These are phyloP conservation scores for Globisporangium yorkense DNA, from an alignment of 352 stramenopile genomes.

Conservation along the genomic window DNA sequence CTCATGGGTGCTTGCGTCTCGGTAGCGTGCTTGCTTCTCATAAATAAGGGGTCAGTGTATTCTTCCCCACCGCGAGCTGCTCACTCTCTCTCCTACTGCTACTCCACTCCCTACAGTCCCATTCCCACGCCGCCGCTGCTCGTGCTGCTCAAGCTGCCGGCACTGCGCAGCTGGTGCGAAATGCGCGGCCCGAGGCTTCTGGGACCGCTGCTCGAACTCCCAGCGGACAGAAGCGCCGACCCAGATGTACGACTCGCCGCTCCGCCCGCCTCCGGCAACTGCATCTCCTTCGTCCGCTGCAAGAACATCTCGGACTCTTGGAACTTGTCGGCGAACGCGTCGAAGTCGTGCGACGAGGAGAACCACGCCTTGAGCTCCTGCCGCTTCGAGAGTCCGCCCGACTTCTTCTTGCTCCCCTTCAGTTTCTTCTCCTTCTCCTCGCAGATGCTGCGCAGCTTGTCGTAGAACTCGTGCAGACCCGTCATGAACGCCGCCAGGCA, in stretches of 20 bases:
- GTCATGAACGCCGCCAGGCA: constrained; percentile 46
- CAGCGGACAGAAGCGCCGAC: constrained; percentile 29
- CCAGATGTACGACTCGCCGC: neutral
- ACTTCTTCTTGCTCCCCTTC: constrained; percentile 41
- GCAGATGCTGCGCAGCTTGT: constrained; percentile 46
- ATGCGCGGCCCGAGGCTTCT: constrained; percentile 19
- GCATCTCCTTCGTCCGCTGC: constrained; percentile 32
- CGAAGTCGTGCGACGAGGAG: constrained; percentile 76
- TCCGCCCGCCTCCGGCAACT: constrained; percentile 7
- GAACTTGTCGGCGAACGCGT: constrained; percentile 77
- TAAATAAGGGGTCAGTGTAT: neutral
- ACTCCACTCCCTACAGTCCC: neutral
- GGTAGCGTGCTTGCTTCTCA: neutral
- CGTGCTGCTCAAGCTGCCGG: constrained; percentile 56
- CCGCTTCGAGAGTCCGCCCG: constrained; percentile 52
- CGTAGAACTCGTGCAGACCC: constrained; percentile 63
- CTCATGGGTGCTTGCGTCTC: too few species aligned
- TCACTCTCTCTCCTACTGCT: constrained; percentile 6
- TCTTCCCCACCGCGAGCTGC: neutral
- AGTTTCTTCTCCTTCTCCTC: constrained; percentile 58
- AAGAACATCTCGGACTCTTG: constrained; percentile 40
- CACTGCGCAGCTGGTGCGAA: constrained; percentile 45
- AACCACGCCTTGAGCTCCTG: constrained; percentile 86
- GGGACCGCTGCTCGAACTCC: constrained; percentile 28
- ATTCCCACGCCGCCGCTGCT: constrained; percentile 23